phyloP scores from a whole-genome alignment of 306 rosid genomes.

The Crataegus laevigata region DNA sequence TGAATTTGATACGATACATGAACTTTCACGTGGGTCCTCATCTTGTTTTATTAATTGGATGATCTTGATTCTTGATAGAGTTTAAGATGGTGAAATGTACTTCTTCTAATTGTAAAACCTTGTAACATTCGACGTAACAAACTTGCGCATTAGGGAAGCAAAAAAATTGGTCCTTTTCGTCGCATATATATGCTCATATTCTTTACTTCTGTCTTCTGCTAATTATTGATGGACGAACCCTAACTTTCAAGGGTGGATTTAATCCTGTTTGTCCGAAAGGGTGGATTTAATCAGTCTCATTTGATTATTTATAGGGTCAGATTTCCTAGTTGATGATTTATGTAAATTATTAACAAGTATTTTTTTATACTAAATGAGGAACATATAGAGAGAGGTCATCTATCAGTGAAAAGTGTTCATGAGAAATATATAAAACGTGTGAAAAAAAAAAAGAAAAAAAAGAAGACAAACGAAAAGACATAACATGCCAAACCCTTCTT shows the following conservation, averaged over 20 bases:
- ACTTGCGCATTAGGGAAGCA: background rate
- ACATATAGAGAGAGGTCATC: too few relatives aligned
- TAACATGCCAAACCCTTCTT: background rate
- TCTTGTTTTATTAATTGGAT: background rate
- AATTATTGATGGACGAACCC: background rate
- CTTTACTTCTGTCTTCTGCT: conserved; percentile 3
- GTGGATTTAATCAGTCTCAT: background rate
- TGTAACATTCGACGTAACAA: conserved; percentile 4
- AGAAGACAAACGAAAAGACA: too few relatives aligned
- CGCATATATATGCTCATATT: background rate
- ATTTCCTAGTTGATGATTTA: background rate
- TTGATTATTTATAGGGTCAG: background rate
- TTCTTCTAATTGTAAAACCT: background rate
- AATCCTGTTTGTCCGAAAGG: background rate
- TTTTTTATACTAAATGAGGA: background rate
- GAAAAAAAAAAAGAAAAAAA: too few relatives aligned
- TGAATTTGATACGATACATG: background rate
- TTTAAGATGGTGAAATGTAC: background rate
- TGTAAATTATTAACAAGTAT: background rate
- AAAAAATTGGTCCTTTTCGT: background rate
- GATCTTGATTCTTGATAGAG: background rate
- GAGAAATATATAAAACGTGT: too few relatives aligned
- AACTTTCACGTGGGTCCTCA: conserved; percentile 16
- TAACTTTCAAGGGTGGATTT: background rate
- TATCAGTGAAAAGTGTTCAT: too few relatives aligned